These are phyloP conservation scores for Rubia yunnanensis DNA, from an alignment of 257 asterid species.

Conservation along the genomic window DNA sequence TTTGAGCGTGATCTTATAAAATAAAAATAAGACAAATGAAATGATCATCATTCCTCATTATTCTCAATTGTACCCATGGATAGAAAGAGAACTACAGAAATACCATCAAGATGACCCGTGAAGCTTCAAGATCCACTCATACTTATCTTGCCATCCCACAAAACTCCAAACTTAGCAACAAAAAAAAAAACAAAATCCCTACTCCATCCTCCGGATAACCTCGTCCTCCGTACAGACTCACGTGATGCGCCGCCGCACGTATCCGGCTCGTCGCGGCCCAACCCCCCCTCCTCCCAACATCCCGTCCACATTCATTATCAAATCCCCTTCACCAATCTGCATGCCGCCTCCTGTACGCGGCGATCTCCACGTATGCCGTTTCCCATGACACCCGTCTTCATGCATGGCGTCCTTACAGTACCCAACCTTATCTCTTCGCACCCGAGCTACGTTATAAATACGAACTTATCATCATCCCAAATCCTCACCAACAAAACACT, in stretches of 20 bases:
- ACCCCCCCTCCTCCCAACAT: not conserved
- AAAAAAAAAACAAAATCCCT: not conserved
- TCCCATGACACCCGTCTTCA: slow-evolving; percentile 10
- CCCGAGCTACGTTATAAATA: not conserved
- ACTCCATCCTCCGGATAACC: not conserved
- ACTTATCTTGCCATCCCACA: too few species aligned
- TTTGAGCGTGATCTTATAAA: too few species aligned
- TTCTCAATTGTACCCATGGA: not conserved
- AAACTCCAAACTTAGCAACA: too few species aligned
- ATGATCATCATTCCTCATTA: not conserved
- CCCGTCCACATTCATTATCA: not conserved
- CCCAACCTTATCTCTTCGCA: not conserved
- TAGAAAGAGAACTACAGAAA: too few species aligned
- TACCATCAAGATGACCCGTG: not conserved
- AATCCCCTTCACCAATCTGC: not conserved
- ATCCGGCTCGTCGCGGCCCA: not conserved
- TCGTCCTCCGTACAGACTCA: not conserved
- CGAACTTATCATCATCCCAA: not conserved
- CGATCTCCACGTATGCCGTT: not conserved
- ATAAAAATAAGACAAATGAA: too few species aligned
- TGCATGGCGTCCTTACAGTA: slow-evolving; percentile 10
- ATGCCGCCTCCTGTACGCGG: not conserved
- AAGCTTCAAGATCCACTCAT: not conserved
- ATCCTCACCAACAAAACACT: not conserved
- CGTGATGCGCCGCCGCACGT: not conserved